Evolutionary conservation across 2,329 filamentous ascomycete species (phyloP), one percentile per base, ranked within the genome.

Genomic region (Neophaeococcomyces mojaviensis): DNA sequence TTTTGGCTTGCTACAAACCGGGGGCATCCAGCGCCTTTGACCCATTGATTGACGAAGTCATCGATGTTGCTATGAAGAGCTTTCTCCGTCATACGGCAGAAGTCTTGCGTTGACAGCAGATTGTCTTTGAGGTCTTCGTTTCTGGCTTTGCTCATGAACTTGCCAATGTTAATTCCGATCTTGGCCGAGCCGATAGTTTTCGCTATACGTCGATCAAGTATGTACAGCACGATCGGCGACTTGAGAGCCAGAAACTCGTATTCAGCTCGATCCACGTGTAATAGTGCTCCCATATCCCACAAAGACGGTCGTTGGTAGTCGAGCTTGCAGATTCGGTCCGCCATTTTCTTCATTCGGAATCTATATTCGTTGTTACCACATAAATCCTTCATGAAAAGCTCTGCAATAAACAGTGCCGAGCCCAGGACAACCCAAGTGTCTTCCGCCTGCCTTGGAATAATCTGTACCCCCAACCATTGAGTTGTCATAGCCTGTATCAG

Each of bases 291-390:
- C 39, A 95, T 79, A 28, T 88, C 81, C 51, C 84, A 81, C 9
- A 98, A 73, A 1, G 87, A 88, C 1, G 90, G 89, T 30, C 92
- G 79, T 41, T 84, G 80, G 44, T 88, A 73, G 61, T 98, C 92
- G 48, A 86, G 66, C 47, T 90, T 81, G 39, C 89, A 85, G 33
- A 97, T 78, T 55, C 76, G 77, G 63, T 98, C 90, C 1, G 88
- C 81, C 64, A 87, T 78, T 31, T 79, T 73, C 66, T 97, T 97
- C 65, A 95, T 84, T 31, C 88, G 82, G 62, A 88, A 97, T 9
- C 88, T 78, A 62, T 95, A 92, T 58, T 95, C 88, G 61, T 98
- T 98, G 61, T 94, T 94, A 6, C 92, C 92, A 59, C 88, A 94
- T 2, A 98, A 73, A 54, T 81, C 83, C 62, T 83, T 87, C 77